These are phyloP conservation scores for Penicillium tannophilum DNA, from an alignment of 495 filamentous ascomycete species.

Conservation along the genomic window DNA sequence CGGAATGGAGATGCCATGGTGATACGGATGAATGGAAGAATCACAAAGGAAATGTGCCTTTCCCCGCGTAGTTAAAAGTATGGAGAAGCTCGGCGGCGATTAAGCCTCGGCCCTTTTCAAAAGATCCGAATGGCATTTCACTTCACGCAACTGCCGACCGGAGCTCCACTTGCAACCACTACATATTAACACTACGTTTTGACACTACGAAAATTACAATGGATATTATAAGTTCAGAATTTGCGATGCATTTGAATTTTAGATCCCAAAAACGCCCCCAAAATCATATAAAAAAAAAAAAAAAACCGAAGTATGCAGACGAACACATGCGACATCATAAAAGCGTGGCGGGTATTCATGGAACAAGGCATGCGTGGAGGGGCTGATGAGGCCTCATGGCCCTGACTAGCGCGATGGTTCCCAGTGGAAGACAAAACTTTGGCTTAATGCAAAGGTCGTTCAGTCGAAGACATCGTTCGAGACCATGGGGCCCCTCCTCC, in stretches of 20 bases:
- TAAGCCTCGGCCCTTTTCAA: background rate
- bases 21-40: background rate
- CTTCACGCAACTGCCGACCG: background rate
- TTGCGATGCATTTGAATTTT: background rate
- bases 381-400: background rate
- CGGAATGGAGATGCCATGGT: constrained; percentile 42
- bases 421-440: background rate
- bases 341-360: constrained; percentile 4
- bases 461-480: background rate
- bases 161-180: background rate
- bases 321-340: constrained; percentile 2
- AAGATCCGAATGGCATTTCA: background rate
- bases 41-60: background rate
- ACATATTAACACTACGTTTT: too few relatives aligned
- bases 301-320: constrained; percentile 1
- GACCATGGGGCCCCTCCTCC: background rate
- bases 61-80: background rate
- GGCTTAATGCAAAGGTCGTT: background rate
- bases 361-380: constrained; percentile 1
- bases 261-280: background rate
- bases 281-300: background rate
- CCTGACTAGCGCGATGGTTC: background rate
- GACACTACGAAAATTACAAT: background rate
- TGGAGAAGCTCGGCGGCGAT: background rate
- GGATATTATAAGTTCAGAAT: background rate